Evolutionary conservation across 2,329 filamentous ascomycete genomes (phyloP).

Genomic region (Fusarium poae): DNA sequence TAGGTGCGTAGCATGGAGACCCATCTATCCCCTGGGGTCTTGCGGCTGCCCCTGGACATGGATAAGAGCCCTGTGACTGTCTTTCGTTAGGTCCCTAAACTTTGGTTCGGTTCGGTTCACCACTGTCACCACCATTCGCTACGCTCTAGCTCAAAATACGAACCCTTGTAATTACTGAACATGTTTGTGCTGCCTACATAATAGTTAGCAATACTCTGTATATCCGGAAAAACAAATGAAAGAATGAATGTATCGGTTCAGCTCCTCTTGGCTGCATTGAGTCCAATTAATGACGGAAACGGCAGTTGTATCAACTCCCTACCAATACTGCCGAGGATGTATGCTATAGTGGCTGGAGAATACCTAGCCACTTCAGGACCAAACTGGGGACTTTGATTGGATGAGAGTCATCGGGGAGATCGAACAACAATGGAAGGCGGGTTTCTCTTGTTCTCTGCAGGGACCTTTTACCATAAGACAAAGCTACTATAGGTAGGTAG

Average conservation of each 20-base stretch:
- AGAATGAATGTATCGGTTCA: not conserved
- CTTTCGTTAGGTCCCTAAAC: not conserved
- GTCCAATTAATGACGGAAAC: constrained; percentile 16
- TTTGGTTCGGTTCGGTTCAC: constrained; percentile 36
- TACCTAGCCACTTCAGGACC: constrained; percentile 24
- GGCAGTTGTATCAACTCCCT: constrained; percentile 11
- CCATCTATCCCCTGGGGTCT: constrained; percentile 14
- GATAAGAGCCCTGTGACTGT: constrained; percentile 8
- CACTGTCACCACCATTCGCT: constrained; percentile 41
- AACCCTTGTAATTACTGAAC: constrained; percentile 19
- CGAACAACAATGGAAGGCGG: constrained; percentile 37
- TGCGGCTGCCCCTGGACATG: constrained; percentile 35
- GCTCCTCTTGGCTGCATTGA: not conserved
- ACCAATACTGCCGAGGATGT: constrained; percentile 1
- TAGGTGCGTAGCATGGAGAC: not conserved
- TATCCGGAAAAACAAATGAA: not conserved
- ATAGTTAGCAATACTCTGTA: not conserved
- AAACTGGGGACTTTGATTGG: constrained; percentile 18
- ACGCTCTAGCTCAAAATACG: constrained; percentile 31
- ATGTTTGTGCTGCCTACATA: not conserved
- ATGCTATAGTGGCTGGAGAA: constrained; percentile 5
- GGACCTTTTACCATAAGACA: constrained; percentile 19
- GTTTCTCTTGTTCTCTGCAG: constrained; percentile 39
- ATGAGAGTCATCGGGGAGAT: constrained; percentile 27
- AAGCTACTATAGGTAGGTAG: constrained; percentile 7